phyloP scores from a whole-genome alignment of 139 green algal genomes.

The Chlorella sp. region DNA sequence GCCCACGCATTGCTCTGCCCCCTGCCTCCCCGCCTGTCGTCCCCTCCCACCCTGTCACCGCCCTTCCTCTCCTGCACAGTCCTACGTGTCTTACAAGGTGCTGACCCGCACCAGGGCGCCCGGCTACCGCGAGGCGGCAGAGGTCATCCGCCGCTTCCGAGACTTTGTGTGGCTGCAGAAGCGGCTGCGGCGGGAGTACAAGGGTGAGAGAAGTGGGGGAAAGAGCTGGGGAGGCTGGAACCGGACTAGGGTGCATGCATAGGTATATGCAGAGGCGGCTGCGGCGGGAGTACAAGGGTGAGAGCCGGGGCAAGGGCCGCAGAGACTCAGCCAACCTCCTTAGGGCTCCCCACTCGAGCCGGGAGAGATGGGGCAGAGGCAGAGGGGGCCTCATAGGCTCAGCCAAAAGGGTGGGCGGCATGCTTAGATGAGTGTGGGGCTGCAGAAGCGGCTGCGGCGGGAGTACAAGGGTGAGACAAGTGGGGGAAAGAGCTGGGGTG shows the following conservation, averaged over 20 bases:
- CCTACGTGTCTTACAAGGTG: slow-evolving; percentile 84
- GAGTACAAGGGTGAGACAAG: slow-evolving; percentile 59
- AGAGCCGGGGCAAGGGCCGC: not conserved
- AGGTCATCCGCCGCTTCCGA: slow-evolving; percentile 90
- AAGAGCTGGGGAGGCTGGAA: not conserved
- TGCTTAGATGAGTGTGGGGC: too few species aligned
- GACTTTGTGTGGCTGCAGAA: slow-evolving; percentile 93
- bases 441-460: slow-evolving; percentile 81
- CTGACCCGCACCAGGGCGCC: slow-evolving; percentile 50
- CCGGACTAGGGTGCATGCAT: too few species aligned
- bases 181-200: slow-evolving; percentile 79
- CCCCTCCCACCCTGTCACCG: not conserved
- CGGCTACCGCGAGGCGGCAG: slow-evolving; percentile 55
- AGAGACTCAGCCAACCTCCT: too few species aligned
- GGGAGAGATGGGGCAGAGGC: too few species aligned
- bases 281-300: slow-evolving; percentile 70
- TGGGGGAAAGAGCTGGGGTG: not conserved
- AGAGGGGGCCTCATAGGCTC: too few species aligned
- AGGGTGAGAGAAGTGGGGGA: slow-evolving; percentile 28
- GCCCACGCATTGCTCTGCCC: too few species aligned
- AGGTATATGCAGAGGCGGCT: slow-evolving; percentile 84
- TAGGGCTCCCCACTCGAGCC: too few species aligned
- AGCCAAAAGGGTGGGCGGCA: too few species aligned
- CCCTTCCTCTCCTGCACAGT: slow-evolving; percentile 24
- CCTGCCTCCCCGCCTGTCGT: not conserved